Base-by-base conservation (phyloP, 305 asterid genomes). In the Fraxinus sp. region DNA sequence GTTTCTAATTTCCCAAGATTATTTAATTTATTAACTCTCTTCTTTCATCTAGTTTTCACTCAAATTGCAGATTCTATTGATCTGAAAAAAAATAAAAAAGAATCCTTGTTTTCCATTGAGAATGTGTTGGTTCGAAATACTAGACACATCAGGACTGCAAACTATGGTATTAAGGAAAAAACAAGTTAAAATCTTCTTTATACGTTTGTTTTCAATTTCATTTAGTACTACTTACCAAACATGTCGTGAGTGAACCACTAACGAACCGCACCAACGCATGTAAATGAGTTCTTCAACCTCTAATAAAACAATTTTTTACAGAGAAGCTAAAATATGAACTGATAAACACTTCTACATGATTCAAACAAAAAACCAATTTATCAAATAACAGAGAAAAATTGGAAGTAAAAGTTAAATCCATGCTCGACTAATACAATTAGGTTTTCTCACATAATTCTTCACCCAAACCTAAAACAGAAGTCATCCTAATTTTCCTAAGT, bases 371-470 rank as follows among this genome's bases (percentile, higher is more conserved):
- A 78, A 79, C 78, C 76, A 44, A 86, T 73, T 64, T 35, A 81
- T 10, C 28, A 68, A 49, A 13, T 28, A 78, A 33, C 37, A 22
- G 9, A 32, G 28, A 32, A n/a, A 44, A 64, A 80, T 64, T 22
- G 72, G 72, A 64, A 9, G 14, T 35, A 22, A 64, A 64, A 64
- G 33, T 64, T 22, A 73, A 16, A 26, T 77, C 55, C 79, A 83
- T 55, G 52, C 70, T 83, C 64, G 36, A 80, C 85, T 79, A 83
- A 83, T 83, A 87, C 83, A 78, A 80, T 82, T 80, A 86, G 46
- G 59, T 57, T 77, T 74, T 71, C 46, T 7, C 28, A 75, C 78
- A 78, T 35, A 16, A 80, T 32, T 72, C 20, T 32, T 44, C 70
- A 26, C 59, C 20, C 75, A 49, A 82, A 77, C 79, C 71, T 66